These are phyloP conservation scores for Porpolomopsis calyptriformis DNA, from an alignment of 768 basidiomycete genomes.

Conservation along the genomic window DNA sequence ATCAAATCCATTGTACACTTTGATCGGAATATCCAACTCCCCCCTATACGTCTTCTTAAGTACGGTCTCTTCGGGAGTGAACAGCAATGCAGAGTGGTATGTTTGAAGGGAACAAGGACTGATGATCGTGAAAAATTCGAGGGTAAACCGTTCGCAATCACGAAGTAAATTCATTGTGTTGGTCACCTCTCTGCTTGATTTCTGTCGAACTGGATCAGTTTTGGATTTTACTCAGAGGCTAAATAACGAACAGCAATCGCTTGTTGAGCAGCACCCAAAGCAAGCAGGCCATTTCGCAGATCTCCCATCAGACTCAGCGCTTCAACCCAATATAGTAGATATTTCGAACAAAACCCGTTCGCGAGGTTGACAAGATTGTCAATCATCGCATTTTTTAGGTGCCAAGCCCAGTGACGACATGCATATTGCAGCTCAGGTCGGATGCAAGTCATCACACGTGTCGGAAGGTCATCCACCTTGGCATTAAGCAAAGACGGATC, in stretches of 20 bases:
- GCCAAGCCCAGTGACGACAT: neutral
- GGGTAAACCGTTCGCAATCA: neutral
- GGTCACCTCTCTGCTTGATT: neutral
- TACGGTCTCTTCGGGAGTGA: neutral
- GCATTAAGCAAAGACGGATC: neutral
- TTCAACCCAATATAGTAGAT: neutral
- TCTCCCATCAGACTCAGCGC: neutral
- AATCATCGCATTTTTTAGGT: neutral
- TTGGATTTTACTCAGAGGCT: neutral
- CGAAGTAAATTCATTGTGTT: neutral
- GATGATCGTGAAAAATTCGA: neutral
- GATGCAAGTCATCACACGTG: neutral
- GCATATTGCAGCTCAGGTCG: neutral
- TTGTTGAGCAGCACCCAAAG: neutral
- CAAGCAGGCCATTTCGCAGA: neutral
- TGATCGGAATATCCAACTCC: neutral
- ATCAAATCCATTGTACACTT: neutral
- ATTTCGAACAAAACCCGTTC: neutral
- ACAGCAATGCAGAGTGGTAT: neutral
- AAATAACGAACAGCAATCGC: neutral
- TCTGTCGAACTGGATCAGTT: neutral
- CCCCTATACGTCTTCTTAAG: neutral
- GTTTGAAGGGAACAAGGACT: neutral
- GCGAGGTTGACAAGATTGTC: neutral
- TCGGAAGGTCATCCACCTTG: neutral